Evolutionary conservation across 2,329 filamentous ascomycete genomes (phyloP), one percentile per base, ranked within the genome.

Genomic region (Rhexocercosporidium sp.): DNA sequence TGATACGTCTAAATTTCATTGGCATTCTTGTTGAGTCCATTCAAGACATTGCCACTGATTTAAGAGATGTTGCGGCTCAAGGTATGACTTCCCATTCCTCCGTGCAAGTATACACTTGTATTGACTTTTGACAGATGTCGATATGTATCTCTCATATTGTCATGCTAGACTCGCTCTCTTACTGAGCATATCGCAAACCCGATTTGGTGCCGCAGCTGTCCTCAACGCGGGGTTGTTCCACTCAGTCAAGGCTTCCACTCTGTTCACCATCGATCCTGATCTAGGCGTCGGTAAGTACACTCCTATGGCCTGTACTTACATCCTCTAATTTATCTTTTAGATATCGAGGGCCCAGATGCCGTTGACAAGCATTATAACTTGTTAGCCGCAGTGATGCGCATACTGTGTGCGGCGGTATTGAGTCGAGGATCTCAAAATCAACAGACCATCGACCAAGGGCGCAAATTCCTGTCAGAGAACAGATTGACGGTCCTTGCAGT

Each of bases 221-320:
- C 84, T 98, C 49, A 94, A 96, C 75, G 92, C 93, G 9, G 95
- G 95, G 69, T 85, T 99, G 5, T 95, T 99, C 82, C 87, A 90
- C 53, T 86, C 92, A 0, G 82, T 98, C 31, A 91, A 92, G 69
- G 87, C 91, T 65, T 97, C 94, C 0, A 88, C 89, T n/a, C 85
- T 98, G 25, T 99, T 98, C 78, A 84, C 89, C 9, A 92, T 92
- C 14, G 96, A 99, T 77, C 96, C 96, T 0, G 96, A 99, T 78
- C 88, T 99, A 64, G 94, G 96, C 68, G 88, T 94, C 66, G 86
- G 86, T 86, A 76, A 74, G 80, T 76, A 61, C 2, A n/a, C 29
- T 56, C 34, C 47, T 8, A 20, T 5, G 41, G 29, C 27, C 51
- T 39, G 51, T 20, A 29, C 34, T 53, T 29, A 46, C 59, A 64